Percentiles rank a stretch among this genome's conserved stretches.
These are phyloP conservation scores for Cercospora sojina DNA, from an alignment of 2,329 filamentous ascomycete genomes.

Conservation along the genomic window DNA sequence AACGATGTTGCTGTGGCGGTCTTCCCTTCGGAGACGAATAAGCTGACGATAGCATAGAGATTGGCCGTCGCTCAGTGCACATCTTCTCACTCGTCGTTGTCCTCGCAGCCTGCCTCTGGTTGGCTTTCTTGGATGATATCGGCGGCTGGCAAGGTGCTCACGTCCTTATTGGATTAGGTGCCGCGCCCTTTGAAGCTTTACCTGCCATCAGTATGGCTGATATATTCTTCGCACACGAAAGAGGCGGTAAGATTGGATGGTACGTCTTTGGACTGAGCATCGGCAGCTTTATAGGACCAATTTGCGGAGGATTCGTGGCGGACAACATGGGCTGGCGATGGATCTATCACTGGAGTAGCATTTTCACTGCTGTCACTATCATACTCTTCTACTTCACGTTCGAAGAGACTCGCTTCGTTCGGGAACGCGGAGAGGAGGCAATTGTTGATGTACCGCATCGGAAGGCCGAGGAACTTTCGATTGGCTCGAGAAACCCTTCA, in stretches of 20 bases:
- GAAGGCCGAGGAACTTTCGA: background rate
- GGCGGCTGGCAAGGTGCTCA: background rate
- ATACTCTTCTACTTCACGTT: constrained; percentile 58
- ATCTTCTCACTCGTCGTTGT: background rate
- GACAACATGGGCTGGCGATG: constrained; percentile 51
- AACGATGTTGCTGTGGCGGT: background rate
- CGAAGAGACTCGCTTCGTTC: constrained; percentile 58
- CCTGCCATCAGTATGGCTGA: constrained; percentile 36
- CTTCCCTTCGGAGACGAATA: background rate
- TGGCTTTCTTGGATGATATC: background rate
- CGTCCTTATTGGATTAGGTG: constrained; percentile 29
- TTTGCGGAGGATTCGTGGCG: constrained; percentile 52
- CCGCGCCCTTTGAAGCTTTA: constrained; percentile 30
- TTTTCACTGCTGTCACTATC: constrained; percentile 50
- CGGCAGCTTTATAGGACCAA: constrained; percentile 37
- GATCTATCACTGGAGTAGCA: constrained; percentile 54
- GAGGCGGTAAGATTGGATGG: constrained; percentile 33
- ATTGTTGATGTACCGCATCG: background rate
- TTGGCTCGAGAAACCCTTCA: background rate
- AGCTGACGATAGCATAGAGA: background rate
- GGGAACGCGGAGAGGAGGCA: constrained; percentile 17
- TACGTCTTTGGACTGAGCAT: constrained; percentile 32
- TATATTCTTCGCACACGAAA: constrained; percentile 35
- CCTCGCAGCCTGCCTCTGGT: background rate
- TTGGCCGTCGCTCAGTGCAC: background rate